Conservation (phyloP, 345 rosid species). For the Trapa bicornis region DNA sequence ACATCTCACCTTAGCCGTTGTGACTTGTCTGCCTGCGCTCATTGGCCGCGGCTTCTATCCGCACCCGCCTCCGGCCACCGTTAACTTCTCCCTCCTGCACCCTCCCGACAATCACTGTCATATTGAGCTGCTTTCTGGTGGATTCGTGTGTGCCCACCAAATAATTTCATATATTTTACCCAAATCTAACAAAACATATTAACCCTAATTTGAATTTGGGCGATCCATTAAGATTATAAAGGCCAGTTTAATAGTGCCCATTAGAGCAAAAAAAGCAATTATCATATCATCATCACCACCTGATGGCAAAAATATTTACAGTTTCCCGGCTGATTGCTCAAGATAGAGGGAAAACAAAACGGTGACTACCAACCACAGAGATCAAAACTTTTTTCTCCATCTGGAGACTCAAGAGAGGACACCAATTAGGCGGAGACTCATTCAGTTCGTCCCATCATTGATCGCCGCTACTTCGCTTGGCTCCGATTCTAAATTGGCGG, state of each 20-base stretch:
- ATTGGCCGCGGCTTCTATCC: too few species aligned
- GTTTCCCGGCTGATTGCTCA: neutral
- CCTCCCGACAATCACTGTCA: too few species aligned
- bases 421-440: neutral
- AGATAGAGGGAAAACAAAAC: neutral
- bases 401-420: neutral
- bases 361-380: neutral
- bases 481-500: neutral
- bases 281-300: neutral
- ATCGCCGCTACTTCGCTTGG: neutral
- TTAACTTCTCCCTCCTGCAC: too few species aligned
- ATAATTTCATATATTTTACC: too few species aligned
- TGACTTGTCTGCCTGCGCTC: too few species aligned
- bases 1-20: too few species aligned
- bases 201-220: too few species aligned
- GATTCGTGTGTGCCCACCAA: too few species aligned
- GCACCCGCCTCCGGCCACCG: too few species aligned
- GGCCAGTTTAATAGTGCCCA: neutral
- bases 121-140: too few species aligned
- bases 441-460: neutral
- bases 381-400: neutral
- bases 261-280: neutral
- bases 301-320: neutral
- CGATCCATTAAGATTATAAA: neutral
- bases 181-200: too few species aligned